phyloP scores from a whole-genome alignment of 768 basidiomycete genomes.

The Pleurotus citrinopileatus region DNA sequence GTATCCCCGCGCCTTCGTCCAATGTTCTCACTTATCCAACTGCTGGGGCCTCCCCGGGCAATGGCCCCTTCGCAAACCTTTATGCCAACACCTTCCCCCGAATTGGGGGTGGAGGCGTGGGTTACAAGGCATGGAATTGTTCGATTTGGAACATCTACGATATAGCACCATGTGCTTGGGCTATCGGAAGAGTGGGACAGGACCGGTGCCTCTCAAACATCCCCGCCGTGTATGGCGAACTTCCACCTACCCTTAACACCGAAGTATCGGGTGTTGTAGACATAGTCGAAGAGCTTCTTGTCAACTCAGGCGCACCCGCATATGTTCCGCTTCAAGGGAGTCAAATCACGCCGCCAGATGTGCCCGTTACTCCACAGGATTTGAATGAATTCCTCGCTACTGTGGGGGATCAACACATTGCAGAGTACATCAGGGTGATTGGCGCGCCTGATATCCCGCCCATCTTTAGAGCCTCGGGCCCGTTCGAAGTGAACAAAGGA shows the following conservation, averaged over 20 bases:
- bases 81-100: not conserved
- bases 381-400: no score
- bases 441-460: no score
- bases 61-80: not conserved
- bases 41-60: not conserved
- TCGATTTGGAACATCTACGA: slow-evolving; percentile 1
- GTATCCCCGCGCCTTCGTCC: not conserved
- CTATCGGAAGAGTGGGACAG: not conserved
- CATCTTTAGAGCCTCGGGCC: no score
- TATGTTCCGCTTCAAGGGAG: slow-evolving; percentile 1
- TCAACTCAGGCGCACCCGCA: not conserved
- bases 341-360: not conserved
- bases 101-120: not conserved
- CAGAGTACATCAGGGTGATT: no score
- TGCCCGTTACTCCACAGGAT: not conserved
- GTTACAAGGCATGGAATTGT: slow-evolving; percentile 6
- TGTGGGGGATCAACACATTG: no score
- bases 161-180: slow-evolving; percentile 4
- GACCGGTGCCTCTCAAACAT: not conserved
- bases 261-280: no score
- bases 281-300: not conserved
- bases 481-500: no score
- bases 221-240: not conserved
- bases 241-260: not conserved
- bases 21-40: not conserved